Evolutionary conservation across 306 rosid genomes (phyloP), one percentile per base, ranked within the genome.

Genomic region (Prunus mira): DNA sequence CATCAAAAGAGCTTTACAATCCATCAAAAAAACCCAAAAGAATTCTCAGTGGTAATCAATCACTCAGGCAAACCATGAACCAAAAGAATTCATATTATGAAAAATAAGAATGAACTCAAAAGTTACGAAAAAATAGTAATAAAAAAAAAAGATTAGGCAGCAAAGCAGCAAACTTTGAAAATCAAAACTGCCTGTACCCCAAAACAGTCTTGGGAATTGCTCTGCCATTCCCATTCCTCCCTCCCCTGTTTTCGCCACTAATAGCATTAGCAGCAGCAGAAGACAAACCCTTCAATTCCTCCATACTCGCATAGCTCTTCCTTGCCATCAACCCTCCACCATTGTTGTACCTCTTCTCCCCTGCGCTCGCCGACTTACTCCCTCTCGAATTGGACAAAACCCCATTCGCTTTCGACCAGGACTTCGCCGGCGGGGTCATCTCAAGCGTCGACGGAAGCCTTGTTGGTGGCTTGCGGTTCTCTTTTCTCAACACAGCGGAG

Each of bases 281-380:
- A 25, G 97, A 84, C 77, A 92, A 76, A 9, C 88, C 90, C 78
- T 84, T 90, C 43, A 92, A 72, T 57, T 92, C 97, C 77, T 91
- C 90, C 58, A 92, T 63, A 71, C 83, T 86, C 1, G 93, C 96
- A 71, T 89, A 91, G 74, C 97, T 96, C 86, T 92, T 96, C 79
- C 99, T 92, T 14, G 87, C 87, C 88, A 77, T 81, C 57, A 88
- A 51, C 32, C 89, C 63, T 12, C 88, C 76, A 0, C 63, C 74
- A 38, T 69, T 79, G 73, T 18, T 62, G 49, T 78, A 79, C 81
- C 68, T 89, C 78, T 89, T 92, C 68, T 90, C 97, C 52, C 90
- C 93, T 0, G 86, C 88, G 79, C 69, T 88, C 17, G 93, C 97
- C 1, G 99, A 95, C 76, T 83, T 88, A 15, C 93, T 90, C 71